These are phyloP conservation scores for Flammula alnicola DNA, from an alignment of 1,284 basidiomycete species.

Conservation along the genomic window DNA sequence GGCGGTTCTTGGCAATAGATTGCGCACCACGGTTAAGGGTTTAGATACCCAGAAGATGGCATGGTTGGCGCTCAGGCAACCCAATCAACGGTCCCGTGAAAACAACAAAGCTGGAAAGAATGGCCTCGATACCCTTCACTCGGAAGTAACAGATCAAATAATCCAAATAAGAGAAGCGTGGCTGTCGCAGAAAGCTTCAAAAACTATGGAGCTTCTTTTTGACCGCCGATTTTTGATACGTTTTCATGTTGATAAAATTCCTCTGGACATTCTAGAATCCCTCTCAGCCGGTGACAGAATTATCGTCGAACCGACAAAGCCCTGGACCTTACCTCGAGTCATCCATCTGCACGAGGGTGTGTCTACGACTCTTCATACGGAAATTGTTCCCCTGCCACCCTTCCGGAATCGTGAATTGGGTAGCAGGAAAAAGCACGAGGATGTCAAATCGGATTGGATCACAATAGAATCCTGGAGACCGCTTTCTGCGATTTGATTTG, in stretches of 20 bases:
- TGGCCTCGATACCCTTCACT: conserved; percentile 17
- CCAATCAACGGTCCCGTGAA: conserved; percentile 15
- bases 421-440: conserved; percentile 10
- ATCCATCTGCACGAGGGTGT: conserved; percentile 26
- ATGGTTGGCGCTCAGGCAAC: conserved; percentile 42
- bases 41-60: conserved; percentile 20
- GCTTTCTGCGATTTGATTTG: conserved; percentile 18
- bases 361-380: conserved; percentile 27
- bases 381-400: conserved; percentile 19
- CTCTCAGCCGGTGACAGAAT: conserved; percentile 10
- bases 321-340: conserved; percentile 56
- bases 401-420: conserved; percentile 20
- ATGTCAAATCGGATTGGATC: conserved; percentile 47
- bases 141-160: conserved; percentile 44
- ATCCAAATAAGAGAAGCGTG: conserved; percentile 21
- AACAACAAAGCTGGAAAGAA: conserved; percentile 1
- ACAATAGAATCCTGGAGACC: conserved; percentile 42
- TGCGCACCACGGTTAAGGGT: conserved; percentile 8
- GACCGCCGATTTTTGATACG: conserved; percentile 62
- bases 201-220: conserved; percentile 49
- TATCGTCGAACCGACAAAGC: conserved; percentile 34
- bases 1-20: conserved; percentile 3
- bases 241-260: conserved; percentile 49
- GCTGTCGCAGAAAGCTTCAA: conserved; percentile 20
- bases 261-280: conserved; percentile 26